Evolutionary conservation across 164 flowering plant genomes (phyloP).

Genomic region (Liriodendron chinense): DNA sequence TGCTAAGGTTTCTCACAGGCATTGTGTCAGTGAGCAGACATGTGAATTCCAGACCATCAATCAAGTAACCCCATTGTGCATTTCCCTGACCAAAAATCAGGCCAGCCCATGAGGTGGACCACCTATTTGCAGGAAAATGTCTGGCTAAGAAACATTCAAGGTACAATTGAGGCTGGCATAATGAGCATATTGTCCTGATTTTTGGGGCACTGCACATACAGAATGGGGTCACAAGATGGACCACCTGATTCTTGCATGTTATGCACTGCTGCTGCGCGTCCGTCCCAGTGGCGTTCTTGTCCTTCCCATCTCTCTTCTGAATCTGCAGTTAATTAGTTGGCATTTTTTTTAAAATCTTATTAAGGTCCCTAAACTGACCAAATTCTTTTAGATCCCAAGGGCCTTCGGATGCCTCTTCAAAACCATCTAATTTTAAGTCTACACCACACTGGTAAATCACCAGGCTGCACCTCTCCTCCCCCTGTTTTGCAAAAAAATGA

Average conservation of each 20-base stretch:
- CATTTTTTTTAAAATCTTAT: background rate
- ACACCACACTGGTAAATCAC: background rate
- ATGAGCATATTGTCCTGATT: background rate
- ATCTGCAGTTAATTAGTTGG: background rate
- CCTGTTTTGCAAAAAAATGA: background rate
- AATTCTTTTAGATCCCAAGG: background rate
- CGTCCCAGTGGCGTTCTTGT: background rate
- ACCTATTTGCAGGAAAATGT: too few species aligned
- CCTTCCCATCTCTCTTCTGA: background rate
- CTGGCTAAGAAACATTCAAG: background rate
- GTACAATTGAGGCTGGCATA: background rate
- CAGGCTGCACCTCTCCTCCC: background rate
- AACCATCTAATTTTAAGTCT: background rate
- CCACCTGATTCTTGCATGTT: background rate
- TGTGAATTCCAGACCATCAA: too few species aligned
- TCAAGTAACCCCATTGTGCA: too few species aligned
- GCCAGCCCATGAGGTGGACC: too few species aligned
- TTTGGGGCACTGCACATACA: background rate
- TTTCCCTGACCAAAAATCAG: too few species aligned
- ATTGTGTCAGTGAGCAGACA: background rate
- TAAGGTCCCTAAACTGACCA: background rate
- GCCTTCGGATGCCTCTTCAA: background rate
- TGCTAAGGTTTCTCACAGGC: background rate
- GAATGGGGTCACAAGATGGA: background rate
- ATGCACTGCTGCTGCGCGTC: background rate